A percentile compares a stretch with the other conserved stretches of the same genome.
Evolutionary conservation across 192 early-diverging fungal genomes (phyloP).

Genomic region (Linnemannia hyalina): DNA sequence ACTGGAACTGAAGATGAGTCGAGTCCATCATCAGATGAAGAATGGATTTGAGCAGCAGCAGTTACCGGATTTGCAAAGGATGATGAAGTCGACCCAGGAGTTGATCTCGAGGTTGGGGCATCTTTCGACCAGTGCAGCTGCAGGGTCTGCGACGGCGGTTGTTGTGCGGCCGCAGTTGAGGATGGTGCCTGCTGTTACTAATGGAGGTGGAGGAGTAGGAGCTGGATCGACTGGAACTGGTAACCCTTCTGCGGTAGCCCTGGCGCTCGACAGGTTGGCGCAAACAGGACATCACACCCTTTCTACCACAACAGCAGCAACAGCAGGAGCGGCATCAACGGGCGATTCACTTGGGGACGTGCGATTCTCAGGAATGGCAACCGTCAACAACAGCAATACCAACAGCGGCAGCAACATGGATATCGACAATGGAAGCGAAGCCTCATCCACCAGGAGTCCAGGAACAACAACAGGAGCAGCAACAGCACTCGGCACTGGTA

Average conservation of each 20-base stretch:
- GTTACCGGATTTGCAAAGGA: conserved; percentile 33
- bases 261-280: not conserved
- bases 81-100: conserved; percentile 49
- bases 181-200: not conserved
- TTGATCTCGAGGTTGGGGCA: conserved; percentile 36
- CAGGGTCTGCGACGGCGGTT: conserved; percentile 43
- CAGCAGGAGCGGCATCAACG: not conserved
- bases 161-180: conserved; percentile 30
- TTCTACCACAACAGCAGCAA: not conserved
- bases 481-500: not conserved
- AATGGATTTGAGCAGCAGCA: conserved; percentile 37
- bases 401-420: not conserved
- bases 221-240: not conserved
- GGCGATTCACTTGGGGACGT: not conserved
- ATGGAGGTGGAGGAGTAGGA: not conserved
- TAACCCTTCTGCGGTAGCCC: not conserved
- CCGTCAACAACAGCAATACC: no score
- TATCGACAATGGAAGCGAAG: not conserved
- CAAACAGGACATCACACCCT: not conserved
- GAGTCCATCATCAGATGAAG: conserved; percentile 48
- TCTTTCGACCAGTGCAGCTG: conserved; percentile 40
- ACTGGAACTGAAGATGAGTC: conserved; percentile 36
- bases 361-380: not conserved
- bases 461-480: not conserved
- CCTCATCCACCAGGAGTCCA: no score